A percentile compares a stretch with the other conserved stretches of the same genome.
phyloP scores from a whole-genome alignment of 2,329 filamentous ascomycete species.

The Cladorrhinum sp. region DNA sequence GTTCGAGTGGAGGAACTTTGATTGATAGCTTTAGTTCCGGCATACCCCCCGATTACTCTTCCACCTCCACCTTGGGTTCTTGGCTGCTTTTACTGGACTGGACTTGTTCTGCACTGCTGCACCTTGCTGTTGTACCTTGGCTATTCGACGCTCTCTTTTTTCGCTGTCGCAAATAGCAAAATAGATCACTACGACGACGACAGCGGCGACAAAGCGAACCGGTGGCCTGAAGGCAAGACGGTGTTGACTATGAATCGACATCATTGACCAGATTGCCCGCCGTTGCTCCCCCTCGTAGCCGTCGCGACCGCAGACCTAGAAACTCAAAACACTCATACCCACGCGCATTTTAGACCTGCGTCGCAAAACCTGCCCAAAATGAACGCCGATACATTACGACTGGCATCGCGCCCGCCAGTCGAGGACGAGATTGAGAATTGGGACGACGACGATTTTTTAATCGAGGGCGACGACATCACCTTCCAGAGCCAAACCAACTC shows the following conservation, averaged over 20 bases:
- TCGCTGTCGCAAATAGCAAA: neutral
- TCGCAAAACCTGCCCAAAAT: constrained; percentile 35
- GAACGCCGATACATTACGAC: constrained; percentile 51
- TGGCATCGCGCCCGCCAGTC: constrained; percentile 53
- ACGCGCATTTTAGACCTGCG: neutral
- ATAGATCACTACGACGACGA: neutral
- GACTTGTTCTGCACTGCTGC: neutral
- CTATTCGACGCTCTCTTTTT: neutral
- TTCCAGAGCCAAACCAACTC: constrained; percentile 52
- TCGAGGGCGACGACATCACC: constrained; percentile 64
- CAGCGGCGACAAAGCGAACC: neutral
- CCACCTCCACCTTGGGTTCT: neutral
- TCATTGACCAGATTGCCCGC: constrained; percentile 27
- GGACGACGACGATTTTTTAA: constrained; percentile 73
- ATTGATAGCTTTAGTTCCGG: neutral
- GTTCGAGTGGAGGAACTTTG: neutral
- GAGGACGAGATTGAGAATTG: constrained; percentile 69
- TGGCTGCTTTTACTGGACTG: neutral
- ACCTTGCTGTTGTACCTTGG: neutral
- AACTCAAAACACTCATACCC: neutral
- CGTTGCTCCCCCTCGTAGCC: constrained; percentile 20
- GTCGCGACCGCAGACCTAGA: constrained; percentile 11
- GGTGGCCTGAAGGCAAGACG: constrained; percentile 20
- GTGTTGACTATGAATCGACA: constrained; percentile 34
- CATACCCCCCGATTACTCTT: neutral